Evolutionary conservation across 257 asterid species (phyloP).

Genomic region (Scutellaria baicalensis): DNA sequence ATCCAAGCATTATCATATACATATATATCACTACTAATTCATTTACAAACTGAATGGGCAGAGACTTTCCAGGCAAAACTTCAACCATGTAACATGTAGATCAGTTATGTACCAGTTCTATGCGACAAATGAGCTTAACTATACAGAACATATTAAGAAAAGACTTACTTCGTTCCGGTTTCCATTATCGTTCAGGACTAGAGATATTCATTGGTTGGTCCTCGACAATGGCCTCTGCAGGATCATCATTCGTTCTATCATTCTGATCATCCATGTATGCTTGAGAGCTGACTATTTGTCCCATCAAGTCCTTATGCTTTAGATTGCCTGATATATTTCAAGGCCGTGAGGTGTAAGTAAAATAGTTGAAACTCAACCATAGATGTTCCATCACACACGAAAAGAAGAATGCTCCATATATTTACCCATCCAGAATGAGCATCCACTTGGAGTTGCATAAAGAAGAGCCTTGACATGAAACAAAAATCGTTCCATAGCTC

Average conservation of each 20-base stretch:
- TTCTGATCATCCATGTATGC: conserved; percentile 57
- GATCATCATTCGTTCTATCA: conserved; percentile 25
- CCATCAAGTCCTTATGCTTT: conserved; percentile 80
- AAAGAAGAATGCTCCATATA: background rate
- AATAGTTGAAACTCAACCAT: background rate
- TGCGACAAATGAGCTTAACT: no score
- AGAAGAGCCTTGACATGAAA: conserved; percentile 91
- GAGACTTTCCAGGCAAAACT: no score
- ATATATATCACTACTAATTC: no score
- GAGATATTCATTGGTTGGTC: conserved; percentile 8
- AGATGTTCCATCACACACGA: conserved; percentile 1
- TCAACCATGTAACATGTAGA: no score
- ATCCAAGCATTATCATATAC: no score
- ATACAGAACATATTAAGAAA: no score
- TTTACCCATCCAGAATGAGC: conserved; percentile 87
- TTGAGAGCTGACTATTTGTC: conserved; percentile 82
- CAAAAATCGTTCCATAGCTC: conserved; percentile 83
- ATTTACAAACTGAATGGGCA: no score
- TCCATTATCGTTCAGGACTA: conserved; percentile 8
- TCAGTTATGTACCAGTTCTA: no score
- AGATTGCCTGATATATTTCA: conserved; percentile 58
- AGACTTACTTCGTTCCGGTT: background rate
- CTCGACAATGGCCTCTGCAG: conserved; percentile 22
- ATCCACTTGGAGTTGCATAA: conserved; percentile 61
- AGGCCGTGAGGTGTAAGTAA: conserved; percentile 1